These are phyloP conservation scores for Diospyros lotus DNA, from an alignment of 148 eudicot species.

Conservation along the genomic window DNA sequence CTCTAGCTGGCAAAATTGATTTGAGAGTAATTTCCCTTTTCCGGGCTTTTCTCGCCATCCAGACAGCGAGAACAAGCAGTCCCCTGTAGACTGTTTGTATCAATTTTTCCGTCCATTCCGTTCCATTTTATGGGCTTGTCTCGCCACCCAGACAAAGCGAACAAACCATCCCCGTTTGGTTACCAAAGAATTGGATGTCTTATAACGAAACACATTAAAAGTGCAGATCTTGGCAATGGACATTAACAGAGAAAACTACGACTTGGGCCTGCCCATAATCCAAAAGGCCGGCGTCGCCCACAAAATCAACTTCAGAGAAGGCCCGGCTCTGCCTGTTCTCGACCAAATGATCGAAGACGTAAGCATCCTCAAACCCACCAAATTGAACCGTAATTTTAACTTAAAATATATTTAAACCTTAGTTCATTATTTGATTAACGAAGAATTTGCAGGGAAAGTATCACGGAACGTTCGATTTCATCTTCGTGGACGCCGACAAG, in stretches of 20 bases:
- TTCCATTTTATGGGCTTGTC: too few species aligned
- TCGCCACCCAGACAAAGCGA: background rate
- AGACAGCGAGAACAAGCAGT: too few species aligned
- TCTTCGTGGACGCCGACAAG: conserved; percentile 68
- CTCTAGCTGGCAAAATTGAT: too few species aligned
- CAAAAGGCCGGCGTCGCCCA: conserved; percentile 68
- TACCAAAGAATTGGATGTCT: too few species aligned
- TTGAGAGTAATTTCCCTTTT: background rate
- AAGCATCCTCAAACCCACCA: conserved; percentile 15
- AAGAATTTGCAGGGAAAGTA: conserved; percentile 33
- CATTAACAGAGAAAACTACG: conserved; percentile 57
- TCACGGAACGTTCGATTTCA: conserved; percentile 52
- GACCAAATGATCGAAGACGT: conserved; percentile 55
- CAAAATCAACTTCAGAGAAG: conserved; percentile 65
- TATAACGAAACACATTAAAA: too few species aligned
- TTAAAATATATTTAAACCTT: too few species aligned
- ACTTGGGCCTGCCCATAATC: conserved; percentile 62
- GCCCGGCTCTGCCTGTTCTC: conserved; percentile 65
- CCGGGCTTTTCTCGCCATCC: background rate
- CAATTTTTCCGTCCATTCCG: too few species aligned
- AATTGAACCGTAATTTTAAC: too few species aligned
- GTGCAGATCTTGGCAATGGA: conserved; percentile 77
- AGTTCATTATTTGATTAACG: too few species aligned
- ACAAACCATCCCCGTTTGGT: too few species aligned
- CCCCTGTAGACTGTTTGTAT: too few species aligned